A percentile compares a stretch with the other conserved stretches of the same genome.
Evolutionary conservation across 371 early-diverging fungal species (phyloP).

Genomic region (Thermomucor indicae-seudaticae): DNA sequence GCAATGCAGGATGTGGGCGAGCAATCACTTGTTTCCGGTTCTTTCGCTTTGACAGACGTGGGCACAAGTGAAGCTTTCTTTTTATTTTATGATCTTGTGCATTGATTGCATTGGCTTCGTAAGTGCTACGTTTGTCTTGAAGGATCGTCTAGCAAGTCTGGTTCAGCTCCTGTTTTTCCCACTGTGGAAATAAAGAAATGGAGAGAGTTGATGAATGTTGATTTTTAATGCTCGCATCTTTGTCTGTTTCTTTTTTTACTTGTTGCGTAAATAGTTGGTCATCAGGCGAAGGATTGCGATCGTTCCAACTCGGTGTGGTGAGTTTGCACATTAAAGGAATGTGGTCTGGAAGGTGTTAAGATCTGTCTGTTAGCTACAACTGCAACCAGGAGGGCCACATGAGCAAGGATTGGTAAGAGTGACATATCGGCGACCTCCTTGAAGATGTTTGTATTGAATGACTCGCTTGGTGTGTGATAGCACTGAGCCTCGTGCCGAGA

Average conservation of each 20-base stretch:
- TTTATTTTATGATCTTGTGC: too few relatives aligned
- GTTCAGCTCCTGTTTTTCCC: too few relatives aligned
- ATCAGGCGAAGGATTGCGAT: conserved; percentile 60
- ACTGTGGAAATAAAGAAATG: too few relatives aligned
- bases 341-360: background rate
- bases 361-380: conserved; percentile 44
- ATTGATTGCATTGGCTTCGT: too few relatives aligned
- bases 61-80: too few relatives aligned
- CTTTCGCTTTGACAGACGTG: too few relatives aligned
- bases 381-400: conserved; percentile 58
- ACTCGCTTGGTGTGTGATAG: conserved; percentile 21
- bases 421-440: too few relatives aligned
- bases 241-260: conserved; percentile 5
- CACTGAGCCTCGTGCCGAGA: conserved; percentile 56
- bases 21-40: too few relatives aligned
- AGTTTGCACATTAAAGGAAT: conserved; percentile 14
- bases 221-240: conserved; percentile 5
- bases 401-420: conserved; percentile 48
- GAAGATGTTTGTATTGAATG: background rate
- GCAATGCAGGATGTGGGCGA: too few relatives aligned
- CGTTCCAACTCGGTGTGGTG: conserved; percentile 57
- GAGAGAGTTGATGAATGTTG: background rate
- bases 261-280: conserved; percentile 45
- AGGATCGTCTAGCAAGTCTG: too few relatives aligned
- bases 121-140: too few relatives aligned